Base-by-base conservation (phyloP, 208 protist genomes). In the Porcisia deanei region DNA sequence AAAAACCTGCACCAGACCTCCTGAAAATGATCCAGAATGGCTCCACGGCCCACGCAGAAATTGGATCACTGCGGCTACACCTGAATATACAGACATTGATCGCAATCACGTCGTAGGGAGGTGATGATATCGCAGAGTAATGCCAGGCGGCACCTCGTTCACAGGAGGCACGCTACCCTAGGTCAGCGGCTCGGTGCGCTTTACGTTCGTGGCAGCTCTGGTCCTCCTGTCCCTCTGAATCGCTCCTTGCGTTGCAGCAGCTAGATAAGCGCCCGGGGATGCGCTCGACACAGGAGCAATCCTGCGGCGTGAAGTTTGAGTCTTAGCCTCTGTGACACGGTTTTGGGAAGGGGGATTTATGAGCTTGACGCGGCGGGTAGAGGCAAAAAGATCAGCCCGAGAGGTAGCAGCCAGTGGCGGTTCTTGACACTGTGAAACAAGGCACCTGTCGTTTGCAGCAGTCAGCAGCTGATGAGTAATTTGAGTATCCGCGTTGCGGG, bases 131-230 rank as follows among this genome's bases (percentile, higher is more conserved):
- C 77, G 76, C 20, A 81, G 73, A 25, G 73, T 69, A 55, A 85
- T 85, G 25, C 82, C 82, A 1, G 85, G 73, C 6, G 79, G 87
- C n/a, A 77, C 63, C 57, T 85, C 82, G 43, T 89, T 84, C 10
- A 85, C 82, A 5, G 79, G 80, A 37, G 67, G 75, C 65, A 87
- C 80, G 9, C 66, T 57, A 43, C 79, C 80, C 34, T 78, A 63
- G 59, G 74, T 77, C 20, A 85, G 52, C 47, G 68, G 68, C 9
- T 65, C 69, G 34, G 69, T 60, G 55, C 61, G 52, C 20, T 53
- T 49, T 37, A 3, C 25, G 2, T n/a, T n/a, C 16, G 10, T 43
- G 20, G 16, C n/a, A 47, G 71, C 2, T 52, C 30, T 60, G 3
- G 34, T 39, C 8, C 61, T 43, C 14, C 63, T 58, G 0, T 71